These are phyloP conservation scores for Rostrohypoxylon terebratum DNA, from an alignment of 495 filamentous ascomycete genomes.

Conservation along the genomic window DNA sequence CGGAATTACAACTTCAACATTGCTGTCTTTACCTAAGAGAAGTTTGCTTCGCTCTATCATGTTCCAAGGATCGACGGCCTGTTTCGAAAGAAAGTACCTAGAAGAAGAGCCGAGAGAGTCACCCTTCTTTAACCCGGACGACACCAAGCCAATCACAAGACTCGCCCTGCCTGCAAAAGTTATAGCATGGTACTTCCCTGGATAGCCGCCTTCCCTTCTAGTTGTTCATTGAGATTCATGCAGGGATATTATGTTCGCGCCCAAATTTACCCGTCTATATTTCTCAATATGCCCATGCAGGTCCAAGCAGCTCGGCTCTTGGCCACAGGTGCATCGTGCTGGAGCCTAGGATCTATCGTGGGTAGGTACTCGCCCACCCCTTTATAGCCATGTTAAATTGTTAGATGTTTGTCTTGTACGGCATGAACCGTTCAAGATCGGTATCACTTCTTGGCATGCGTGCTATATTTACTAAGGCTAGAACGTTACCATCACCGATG, in stretches of 20 bases:
- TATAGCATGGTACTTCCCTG: conserved; percentile 28
- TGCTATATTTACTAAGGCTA: conserved; percentile 29
- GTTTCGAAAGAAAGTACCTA: conserved; percentile 6
- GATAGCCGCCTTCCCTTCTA: conserved; percentile 40
- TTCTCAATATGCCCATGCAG: conserved; percentile 39
- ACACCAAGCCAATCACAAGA: conserved; percentile 31
- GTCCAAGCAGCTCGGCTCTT: conserved; percentile 28
- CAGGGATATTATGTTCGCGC: conserved; percentile 14
- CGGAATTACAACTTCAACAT: conserved; percentile 24
- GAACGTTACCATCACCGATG: conserved; percentile 21
- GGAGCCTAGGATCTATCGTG: conserved; percentile 19
- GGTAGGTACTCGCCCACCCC: conserved; percentile 15
- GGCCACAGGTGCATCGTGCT: conserved; percentile 10
- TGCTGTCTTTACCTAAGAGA: neutral
- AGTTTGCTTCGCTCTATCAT: neutral
- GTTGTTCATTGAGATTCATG: conserved; percentile 29
- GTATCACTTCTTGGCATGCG: conserved; percentile 26
- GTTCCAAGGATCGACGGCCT: conserved; percentile 13
- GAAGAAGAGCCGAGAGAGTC: conserved; percentile 40
- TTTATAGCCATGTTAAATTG: conserved; percentile 30
- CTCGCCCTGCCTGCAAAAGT: conserved; percentile 12
- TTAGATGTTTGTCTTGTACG: conserved; percentile 7
- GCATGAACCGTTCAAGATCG: conserved; percentile 3
- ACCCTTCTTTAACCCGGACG: conserved; percentile 15
- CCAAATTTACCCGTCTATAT: conserved; percentile 44